phyloP scores from a whole-genome alignment of 2,329 filamentous ascomycete genomes.

The Paramyrothecium roridum region DNA sequence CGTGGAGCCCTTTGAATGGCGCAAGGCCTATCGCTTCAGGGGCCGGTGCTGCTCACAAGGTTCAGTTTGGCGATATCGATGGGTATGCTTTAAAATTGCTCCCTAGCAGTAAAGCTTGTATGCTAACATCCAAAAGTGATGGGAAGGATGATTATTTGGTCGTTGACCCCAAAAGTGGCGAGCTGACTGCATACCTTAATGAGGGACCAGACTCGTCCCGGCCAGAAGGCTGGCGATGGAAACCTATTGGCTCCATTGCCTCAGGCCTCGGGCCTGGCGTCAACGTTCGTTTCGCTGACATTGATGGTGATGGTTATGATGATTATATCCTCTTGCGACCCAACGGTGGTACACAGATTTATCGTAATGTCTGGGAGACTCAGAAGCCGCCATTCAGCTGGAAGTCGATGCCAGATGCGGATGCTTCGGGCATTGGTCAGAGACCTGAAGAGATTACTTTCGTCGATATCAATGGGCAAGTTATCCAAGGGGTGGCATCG shows the following conservation, averaged over 20 bases:
- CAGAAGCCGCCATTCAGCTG: neutral
- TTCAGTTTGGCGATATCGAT: constrained; percentile 10
- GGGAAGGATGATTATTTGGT: no score
- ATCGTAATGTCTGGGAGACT: constrained; percentile 6
- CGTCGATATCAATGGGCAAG: constrained; percentile 12
- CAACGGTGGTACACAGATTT: constrained; percentile 7
- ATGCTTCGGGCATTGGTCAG: constrained; percentile 11
- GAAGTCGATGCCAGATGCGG: constrained; percentile 3
- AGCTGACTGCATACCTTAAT: no score
- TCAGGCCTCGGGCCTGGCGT: no score
- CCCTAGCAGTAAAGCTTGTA: neutral
- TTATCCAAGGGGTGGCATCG: no score
- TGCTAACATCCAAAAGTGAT: neutral
- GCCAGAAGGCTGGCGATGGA: no score
- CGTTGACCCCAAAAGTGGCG: no score
- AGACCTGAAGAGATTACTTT: constrained; percentile 12
- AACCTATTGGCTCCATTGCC: no score
- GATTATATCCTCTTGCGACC: constrained; percentile 11
- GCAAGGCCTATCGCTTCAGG: constrained; percentile 8
- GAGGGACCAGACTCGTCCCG: no score
- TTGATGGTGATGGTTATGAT: constrained; percentile 6
- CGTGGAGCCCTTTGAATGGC: constrained; percentile 3
- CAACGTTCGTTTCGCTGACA: neutral
- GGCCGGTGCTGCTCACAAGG: constrained; percentile 4
- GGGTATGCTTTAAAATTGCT: constrained; percentile 1